Evolutionary conservation across 345 rosid genomes (phyloP).

Genomic region (Salix udensis): DNA sequence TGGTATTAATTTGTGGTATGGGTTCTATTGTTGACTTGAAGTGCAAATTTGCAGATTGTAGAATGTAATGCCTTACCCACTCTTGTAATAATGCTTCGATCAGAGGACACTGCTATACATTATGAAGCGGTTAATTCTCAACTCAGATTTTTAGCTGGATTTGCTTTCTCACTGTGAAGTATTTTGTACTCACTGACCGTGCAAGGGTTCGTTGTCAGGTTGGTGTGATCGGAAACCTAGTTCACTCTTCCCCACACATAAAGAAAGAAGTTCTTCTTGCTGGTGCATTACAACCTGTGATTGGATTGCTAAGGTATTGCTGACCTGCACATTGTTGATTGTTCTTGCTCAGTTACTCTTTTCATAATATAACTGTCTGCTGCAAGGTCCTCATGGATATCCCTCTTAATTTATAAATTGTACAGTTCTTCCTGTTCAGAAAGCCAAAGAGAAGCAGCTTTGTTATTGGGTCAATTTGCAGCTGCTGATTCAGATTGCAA

Average conservation of each 20-base stretch:
- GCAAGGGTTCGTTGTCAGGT: conserved; percentile 34
- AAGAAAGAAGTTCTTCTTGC: conserved; percentile 66
- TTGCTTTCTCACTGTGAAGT: not conserved
- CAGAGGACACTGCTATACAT: conserved; percentile 59
- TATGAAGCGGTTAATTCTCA: conserved; percentile 59
- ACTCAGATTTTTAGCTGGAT: not conserved
- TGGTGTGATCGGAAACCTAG: conserved; percentile 73
- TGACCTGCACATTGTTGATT: not conserved
- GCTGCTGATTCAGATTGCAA: conserved; percentile 75
- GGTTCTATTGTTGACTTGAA: conserved; percentile 11
- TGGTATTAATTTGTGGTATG: not conserved
- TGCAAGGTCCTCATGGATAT: not conserved
- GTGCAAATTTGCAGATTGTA: conserved; percentile 53
- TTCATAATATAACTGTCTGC: not conserved
- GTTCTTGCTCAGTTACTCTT: not conserved
- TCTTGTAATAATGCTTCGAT: conserved; percentile 61
- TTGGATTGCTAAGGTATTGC: conserved; percentile 58
- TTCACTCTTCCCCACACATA: conserved; percentile 70
- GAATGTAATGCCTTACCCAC: conserved; percentile 59
- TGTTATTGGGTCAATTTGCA: conserved; percentile 78
- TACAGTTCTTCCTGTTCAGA: conserved; percentile 64
- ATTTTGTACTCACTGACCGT: conserved; percentile 17
- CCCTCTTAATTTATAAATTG: not conserved
- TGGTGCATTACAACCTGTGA: conserved; percentile 84
- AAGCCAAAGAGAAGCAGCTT: conserved; percentile 76